Evolutionary conservation across 805 yeast species (phyloP).

Genomic region (Cyberlindnera subsufficiens): DNA sequence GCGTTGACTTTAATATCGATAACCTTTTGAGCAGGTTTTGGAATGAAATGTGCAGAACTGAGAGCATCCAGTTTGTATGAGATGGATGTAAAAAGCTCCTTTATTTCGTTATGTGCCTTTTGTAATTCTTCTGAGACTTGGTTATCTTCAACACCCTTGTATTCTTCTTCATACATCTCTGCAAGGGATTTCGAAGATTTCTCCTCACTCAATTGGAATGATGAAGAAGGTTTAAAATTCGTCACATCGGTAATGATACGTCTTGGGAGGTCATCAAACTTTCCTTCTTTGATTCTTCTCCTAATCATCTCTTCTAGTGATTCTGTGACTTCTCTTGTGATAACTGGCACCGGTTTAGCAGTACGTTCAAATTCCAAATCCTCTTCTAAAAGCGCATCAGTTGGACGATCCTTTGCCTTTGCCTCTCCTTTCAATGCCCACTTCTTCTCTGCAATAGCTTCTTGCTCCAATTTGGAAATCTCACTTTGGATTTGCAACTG

Average conservation of each 20-base stretch:
- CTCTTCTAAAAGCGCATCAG: conserved; percentile 77
- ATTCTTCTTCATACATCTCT: conserved; percentile 86
- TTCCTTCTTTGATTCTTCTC: conserved; percentile 65
- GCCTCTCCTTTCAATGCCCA: conserved; percentile 97
- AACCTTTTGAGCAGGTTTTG: conserved; percentile 78
- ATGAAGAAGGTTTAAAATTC: conserved; percentile 47
- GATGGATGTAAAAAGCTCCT: conserved; percentile 54
- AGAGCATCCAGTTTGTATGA: conserved; percentile 77
- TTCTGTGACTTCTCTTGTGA: conserved; percentile 84
- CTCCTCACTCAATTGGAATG: conserved; percentile 69
- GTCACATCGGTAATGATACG: conserved; percentile 63
- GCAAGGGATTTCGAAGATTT: conserved; percentile 87
- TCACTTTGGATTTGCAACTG: conserved; percentile 72
- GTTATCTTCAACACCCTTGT: conserved; percentile 43
- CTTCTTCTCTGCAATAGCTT: conserved; percentile 81
- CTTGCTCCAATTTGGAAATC: conserved; percentile 75
- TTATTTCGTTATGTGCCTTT: conserved; percentile 73
- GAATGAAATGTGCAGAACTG: conserved; percentile 91
- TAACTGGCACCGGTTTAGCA: conserved; percentile 92
- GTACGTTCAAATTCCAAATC: conserved; percentile 87
- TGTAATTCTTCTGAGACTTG: conserved; percentile 57
- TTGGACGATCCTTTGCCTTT: conserved; percentile 71
- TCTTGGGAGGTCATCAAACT: conserved; percentile 81
- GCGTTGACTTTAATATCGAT: conserved; percentile 79
- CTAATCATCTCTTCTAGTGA: conserved; percentile 83